phyloP scores from a whole-genome alignment of 2,329 filamentous ascomycete species.

The Aspergillus vadensis region DNA sequence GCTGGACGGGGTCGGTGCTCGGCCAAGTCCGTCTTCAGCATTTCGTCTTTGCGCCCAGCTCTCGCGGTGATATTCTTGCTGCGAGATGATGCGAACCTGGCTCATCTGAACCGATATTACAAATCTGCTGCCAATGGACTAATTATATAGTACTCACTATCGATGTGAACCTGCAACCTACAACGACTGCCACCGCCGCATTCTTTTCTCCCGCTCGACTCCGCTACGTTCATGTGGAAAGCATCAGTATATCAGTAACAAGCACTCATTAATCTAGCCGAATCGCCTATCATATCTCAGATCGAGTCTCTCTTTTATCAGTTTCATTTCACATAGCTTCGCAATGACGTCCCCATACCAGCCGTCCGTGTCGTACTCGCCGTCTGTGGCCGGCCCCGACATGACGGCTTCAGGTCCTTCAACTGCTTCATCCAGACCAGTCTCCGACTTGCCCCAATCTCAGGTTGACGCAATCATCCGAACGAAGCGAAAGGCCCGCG shows the following conservation, averaged over 20 bases:
- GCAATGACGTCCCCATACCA: constrained; percentile 36
- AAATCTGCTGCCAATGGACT: not conserved
- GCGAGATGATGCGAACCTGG: not conserved
- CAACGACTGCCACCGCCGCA: constrained; percentile 5
- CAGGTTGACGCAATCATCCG: constrained; percentile 52
- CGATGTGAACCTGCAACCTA: not conserved
- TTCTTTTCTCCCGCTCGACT: constrained; percentile 7
- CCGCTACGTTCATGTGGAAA: constrained; percentile 1
- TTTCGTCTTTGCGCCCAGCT: not conserved
- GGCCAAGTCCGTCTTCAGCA: not conserved
- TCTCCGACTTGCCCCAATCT: constrained; percentile 47
- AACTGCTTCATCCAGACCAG: constrained; percentile 27
- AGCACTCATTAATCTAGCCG: not conserved
- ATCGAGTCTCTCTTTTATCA: not conserved
- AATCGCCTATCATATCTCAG: not conserved
- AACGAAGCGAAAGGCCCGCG: constrained; percentile 51
- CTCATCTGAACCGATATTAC: not conserved
- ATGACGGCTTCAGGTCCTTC: constrained; percentile 13
- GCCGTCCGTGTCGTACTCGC: constrained; percentile 33
- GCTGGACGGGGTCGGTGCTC: not conserved
- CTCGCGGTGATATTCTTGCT: constrained; percentile 1
- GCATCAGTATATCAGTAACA: not conserved
- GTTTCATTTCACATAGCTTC: not conserved
- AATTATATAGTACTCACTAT: not conserved
- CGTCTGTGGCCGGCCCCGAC: constrained; percentile 27